Evolutionary conservation across 1,284 basidiomycete genomes (phyloP).

Genomic region (Irpex sp.): DNA sequence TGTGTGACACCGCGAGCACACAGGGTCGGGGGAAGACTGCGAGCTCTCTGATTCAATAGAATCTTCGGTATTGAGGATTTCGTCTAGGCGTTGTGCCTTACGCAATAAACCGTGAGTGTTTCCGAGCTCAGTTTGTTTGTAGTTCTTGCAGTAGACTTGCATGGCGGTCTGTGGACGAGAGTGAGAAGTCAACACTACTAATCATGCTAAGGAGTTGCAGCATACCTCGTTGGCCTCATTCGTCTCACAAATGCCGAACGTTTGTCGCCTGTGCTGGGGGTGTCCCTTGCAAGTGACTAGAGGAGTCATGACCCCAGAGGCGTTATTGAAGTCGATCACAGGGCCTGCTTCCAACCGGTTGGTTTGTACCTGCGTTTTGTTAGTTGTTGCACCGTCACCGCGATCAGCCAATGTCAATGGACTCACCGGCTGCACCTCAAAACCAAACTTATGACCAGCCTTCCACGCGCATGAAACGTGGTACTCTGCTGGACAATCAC

Average conservation of each 20-base stretch:
- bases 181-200: background rate
- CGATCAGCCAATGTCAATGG: background rate
- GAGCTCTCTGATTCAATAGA: constrained; percentile 13
- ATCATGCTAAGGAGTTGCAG: constrained; percentile 6
- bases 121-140: constrained; percentile 73
- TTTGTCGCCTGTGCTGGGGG: constrained; percentile 57
- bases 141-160: constrained; percentile 79
- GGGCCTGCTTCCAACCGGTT: constrained; percentile 63
- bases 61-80: constrained; percentile 40
- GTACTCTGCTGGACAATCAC: constrained; percentile 76
- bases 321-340: constrained; percentile 82
- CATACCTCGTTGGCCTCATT: constrained; percentile 78
- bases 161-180: constrained; percentile 63
- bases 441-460: constrained; percentile 80
- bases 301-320: constrained; percentile 79
- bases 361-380: constrained; percentile 59
- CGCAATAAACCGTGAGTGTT: constrained; percentile 81
- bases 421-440: constrained; percentile 82
- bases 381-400: background rate
- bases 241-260: constrained; percentile 82
- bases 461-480: constrained; percentile 92
- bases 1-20: constrained; percentile 35
- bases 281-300: constrained; percentile 85
- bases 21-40: constrained; percentile 21
- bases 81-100: constrained; percentile 81